Conservation (phyloP, 2,329 filamentous ascomycete genomes). For the Escovopsis sp. region DNA sequence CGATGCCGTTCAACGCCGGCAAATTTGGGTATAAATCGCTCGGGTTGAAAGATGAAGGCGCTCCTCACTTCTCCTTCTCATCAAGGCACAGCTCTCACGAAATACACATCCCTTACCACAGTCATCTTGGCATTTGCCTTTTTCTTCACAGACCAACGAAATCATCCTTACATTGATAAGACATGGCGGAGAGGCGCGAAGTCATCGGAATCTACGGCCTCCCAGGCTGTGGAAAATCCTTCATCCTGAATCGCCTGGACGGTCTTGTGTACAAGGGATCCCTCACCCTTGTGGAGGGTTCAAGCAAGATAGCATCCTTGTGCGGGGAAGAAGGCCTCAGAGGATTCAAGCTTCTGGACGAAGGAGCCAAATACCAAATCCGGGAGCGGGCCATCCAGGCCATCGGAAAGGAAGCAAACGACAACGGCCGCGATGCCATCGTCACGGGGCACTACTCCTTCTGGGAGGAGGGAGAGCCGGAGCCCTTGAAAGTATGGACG, state of each 20-base stretch:
- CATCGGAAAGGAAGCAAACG: conserved; percentile 24
- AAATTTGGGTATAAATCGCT: no score
- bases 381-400: conserved; percentile 30
- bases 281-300: conserved; percentile 41
- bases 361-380: conserved; percentile 20
- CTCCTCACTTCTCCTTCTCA: no score
- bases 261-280: conserved; percentile 14
- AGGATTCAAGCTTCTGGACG: conserved; percentile 27
- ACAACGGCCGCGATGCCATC: conserved; percentile 24
- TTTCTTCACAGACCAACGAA: no score
- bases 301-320: conserved; percentile 25
- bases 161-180: no score
- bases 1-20: no score
- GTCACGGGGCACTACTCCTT: conserved; percentile 44
- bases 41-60: no score
- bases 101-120: no score
- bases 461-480: conserved; percentile 25
- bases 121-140: no score
- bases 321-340: conserved; percentile 29
- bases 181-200: conserved; percentile 15
- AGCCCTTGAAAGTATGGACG: conserved; percentile 23
- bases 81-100: no score
- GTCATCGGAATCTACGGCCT: conserved; percentile 42
- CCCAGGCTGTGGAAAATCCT: conserved; percentile 38
- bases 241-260: conserved; percentile 26